Evolutionary conservation across 108 stramenopile species (phyloP).

Genomic region (Tribonema minus): DNA sequence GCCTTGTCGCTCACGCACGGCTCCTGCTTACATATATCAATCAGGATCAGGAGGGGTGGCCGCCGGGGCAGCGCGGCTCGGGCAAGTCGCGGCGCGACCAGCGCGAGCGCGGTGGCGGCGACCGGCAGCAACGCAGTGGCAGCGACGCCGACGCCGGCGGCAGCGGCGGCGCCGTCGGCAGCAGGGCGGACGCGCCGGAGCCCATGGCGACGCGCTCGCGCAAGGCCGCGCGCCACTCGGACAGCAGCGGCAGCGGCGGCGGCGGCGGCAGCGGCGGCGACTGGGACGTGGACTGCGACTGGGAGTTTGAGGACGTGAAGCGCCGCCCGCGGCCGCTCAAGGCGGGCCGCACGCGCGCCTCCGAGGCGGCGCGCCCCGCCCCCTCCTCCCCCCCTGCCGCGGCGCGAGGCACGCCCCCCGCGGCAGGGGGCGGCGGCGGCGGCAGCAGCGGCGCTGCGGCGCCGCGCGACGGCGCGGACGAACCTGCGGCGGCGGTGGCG

Average conservation of each 20-base stretch:
- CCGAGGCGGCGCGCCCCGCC: constrained; percentile 6
- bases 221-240: too few relatives aligned
- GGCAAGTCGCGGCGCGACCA: background rate
- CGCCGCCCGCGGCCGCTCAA: background rate
- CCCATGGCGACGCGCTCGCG: too few relatives aligned
- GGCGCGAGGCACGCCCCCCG: too few relatives aligned
- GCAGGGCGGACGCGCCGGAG: background rate
- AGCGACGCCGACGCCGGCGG: background rate
- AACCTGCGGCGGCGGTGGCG: background rate
- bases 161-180: background rate
- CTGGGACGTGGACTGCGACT: background rate
- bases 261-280: background rate
- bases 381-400: too few relatives aligned
- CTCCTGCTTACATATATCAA: too few relatives aligned
- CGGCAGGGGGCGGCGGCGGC: background rate
- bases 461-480: background rate
- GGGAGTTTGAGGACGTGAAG: background rate
- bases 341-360: background rate
- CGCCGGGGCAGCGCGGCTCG: too few relatives aligned
- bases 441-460: background rate
- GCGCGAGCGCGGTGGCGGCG: background rate
- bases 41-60: too few relatives aligned
- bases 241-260: constrained; percentile 7
- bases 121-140: background rate
- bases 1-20: too few relatives aligned